Evolutionary conservation across 2,329 filamentous ascomycete genomes (phyloP), one percentile per base, ranked within the genome.

Genomic region (Exophiala dermatitidis): DNA sequence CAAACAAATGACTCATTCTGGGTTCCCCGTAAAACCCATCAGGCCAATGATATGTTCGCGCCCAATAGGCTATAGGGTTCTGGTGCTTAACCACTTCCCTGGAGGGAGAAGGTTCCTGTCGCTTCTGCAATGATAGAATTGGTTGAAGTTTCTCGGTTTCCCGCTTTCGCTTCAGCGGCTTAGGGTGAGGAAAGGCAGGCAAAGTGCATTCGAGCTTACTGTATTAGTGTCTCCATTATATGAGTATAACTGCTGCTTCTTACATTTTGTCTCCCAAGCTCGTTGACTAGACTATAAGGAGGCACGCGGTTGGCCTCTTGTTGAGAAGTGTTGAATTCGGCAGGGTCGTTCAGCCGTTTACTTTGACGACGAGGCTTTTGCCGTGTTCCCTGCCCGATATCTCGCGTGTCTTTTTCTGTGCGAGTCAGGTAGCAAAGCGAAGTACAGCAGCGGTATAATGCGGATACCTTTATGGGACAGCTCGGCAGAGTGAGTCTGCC

Each of bases 1-100:
- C 65, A 59, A 69, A 64, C 48, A 68, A 53, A 57, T 64, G 58
- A 48, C 62, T 64, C 62, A 66, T 67, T 57, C 47, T 34, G 44
- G 29, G 50, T 47, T 50, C 46, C 52, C 54, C 54, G 48, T 63
- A 65, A 48, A 63, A 65, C 60, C 61, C 59, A 60, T 58, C 57
- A 46, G 60, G 65, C 66, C 62, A 65, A 50, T 40, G 42, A 29
- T 48, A 6, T 47, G 62, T 59, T 51, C 57, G 32, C 19, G 46
- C 62, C 63, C 58, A 67, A 58, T 65, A 62, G 50, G 54, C 46
- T 56, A 68, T 52, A 55, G 56, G 59, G 48, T 63, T 59, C 48
- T 58, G 58, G 32, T 64, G 45, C 30, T 62, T 41, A 46, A 37
- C 28, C 47, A 37, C 34, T 19, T 5, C 36, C 34, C 19, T 19